These are phyloP conservation scores for Penicillium capsulatum DNA, from an alignment of 2,329 filamentous ascomycete genomes.

Conservation along the genomic window DNA sequence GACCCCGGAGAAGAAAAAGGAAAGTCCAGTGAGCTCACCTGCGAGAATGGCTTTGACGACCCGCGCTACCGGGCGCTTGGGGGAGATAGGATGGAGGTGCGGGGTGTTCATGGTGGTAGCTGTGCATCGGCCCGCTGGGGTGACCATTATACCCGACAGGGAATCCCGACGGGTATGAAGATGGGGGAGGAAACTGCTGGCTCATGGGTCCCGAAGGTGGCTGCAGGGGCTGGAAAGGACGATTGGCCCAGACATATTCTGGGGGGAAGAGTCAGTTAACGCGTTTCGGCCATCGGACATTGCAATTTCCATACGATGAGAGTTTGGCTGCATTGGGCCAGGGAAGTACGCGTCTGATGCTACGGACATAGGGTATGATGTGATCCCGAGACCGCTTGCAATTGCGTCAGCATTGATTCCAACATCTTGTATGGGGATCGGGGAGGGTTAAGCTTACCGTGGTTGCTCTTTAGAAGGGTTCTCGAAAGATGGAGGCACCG, in stretches of 20 bases:
- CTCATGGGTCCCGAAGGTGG: conserved; percentile 27
- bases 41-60: conserved; percentile 12
- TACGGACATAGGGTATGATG: conserved; percentile 22
- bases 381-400: conserved; percentile 15
- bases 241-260: conserved; percentile 33
- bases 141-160: conserved; percentile 26
- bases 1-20: neutral
- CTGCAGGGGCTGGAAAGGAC: conserved; percentile 28
- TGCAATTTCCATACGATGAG: conserved; percentile 23
- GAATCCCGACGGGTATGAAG: conserved; percentile 23
- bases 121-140: conserved; percentile 15
- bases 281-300: neutral
- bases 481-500: conserved; percentile 6
- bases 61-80: conserved; percentile 7
- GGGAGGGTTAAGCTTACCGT: conserved; percentile 9
- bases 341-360: conserved; percentile 22
- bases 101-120: conserved; percentile 14
- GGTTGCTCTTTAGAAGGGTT: conserved; percentile 6
- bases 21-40: conserved; percentile 10
- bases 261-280: conserved; percentile 15
- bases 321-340: conserved; percentile 30
- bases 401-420: neutral
- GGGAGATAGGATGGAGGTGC: conserved; percentile 13
- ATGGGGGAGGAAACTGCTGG: conserved; percentile 24
- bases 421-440: neutral